These are phyloP conservation scores for Phytophthora uliginosa DNA, from an alignment of 352 stramenopile species.

Conservation along the genomic window DNA sequence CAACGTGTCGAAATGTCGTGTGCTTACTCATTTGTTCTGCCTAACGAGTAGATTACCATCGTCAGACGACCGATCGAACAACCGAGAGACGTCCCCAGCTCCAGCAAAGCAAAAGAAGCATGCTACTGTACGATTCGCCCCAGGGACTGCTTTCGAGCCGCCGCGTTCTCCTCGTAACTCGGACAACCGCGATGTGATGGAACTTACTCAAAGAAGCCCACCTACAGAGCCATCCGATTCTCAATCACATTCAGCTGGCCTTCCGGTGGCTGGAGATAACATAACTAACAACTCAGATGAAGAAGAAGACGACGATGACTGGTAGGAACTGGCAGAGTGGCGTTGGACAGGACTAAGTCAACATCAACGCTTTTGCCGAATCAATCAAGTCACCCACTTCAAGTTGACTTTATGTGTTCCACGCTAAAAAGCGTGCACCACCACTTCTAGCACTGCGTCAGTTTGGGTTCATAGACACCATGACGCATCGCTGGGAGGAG, in stretches of 20 bases:
- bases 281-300: constrained; percentile 31
- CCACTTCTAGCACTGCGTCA: not conserved
- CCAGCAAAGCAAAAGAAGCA: constrained; percentile 22
- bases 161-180: constrained; percentile 18
- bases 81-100: constrained; percentile 7
- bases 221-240: constrained; percentile 3
- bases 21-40: not conserved
- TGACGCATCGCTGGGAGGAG: constrained; percentile 39
- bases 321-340: constrained; percentile 17
- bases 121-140: constrained; percentile 34
- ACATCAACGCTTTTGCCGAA: not conserved
- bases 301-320: constrained; percentile 33
- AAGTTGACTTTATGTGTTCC: constrained; percentile 4
- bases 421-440: not conserved
- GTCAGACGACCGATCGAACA: not conserved
- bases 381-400: not conserved
- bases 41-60: constrained; percentile 2
- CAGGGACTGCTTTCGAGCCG: constrained; percentile 24
- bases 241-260: constrained; percentile 4
- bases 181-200: constrained; percentile 24
- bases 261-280: constrained; percentile 1
- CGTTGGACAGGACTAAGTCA: not conserved
- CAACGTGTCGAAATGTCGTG: not conserved
- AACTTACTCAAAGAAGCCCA: constrained; percentile 27
- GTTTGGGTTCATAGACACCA: constrained; percentile 18